A percentile compares a stretch with the other conserved stretches of the same genome.
Conservation (phyloP, 257 asterid species). For the Solanum chmielewskii region DNA sequence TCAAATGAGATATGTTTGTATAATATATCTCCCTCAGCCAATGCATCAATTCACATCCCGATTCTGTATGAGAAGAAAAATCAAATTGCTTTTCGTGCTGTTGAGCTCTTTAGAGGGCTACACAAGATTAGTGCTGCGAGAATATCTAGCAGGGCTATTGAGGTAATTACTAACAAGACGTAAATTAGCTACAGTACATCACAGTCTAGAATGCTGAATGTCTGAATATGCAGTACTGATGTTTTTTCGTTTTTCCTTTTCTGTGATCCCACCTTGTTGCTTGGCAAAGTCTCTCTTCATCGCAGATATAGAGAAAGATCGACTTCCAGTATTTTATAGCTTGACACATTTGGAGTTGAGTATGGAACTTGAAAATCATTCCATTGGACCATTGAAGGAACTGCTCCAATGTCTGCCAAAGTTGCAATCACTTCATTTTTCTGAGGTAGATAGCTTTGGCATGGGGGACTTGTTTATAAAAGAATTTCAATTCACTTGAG, state of each 20-base stretch:
- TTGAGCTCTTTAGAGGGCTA: conserved; percentile 22
- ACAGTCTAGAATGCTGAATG: not conserved
- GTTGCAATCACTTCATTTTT: conserved; percentile 23
- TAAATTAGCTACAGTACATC: not conserved
- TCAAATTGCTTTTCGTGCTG: conserved; percentile 20
- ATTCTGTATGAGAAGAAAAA: conserved; percentile 4
- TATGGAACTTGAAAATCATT: conserved; percentile 13
- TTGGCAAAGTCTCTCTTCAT: conserved; percentile 24
- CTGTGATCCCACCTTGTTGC: not conserved
- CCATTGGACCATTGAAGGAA: conserved; percentile 13
- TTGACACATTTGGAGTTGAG: conserved; percentile 35
- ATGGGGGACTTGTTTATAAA: not conserved
- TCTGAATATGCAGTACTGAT: not conserved
- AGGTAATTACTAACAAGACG: conserved; percentile 10
- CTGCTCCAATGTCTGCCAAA: conserved; percentile 31
- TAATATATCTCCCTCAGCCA: conserved; percentile 13
- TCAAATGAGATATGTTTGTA: conserved; percentile 23
- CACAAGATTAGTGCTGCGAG: conserved; percentile 17
- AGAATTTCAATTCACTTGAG: not conserved
- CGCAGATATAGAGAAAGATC: conserved; percentile 9
- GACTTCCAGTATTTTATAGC: conserved; percentile 19
- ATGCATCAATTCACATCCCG: conserved; percentile 27
- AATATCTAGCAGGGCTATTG: conserved; percentile 28
- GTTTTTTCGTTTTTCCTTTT: not conserved
- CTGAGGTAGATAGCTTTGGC: conserved; percentile 19